phyloP scores from a whole-genome alignment of 768 basidiomycete species.

The Asterophora parasitica region DNA sequence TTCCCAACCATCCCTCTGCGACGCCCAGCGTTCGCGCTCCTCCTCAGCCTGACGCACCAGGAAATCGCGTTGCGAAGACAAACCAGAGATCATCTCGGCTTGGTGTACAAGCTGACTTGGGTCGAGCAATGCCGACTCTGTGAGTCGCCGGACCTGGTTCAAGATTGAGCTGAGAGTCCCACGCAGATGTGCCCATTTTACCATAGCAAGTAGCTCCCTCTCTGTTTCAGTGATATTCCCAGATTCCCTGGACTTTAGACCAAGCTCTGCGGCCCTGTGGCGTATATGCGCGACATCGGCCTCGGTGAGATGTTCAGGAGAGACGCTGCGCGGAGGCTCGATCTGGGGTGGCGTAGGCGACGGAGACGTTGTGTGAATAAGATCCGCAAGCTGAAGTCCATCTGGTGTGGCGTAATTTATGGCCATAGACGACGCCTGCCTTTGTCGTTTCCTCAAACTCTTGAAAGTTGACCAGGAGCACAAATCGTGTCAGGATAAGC shows the following conservation, averaged over 20 bases:
- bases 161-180: neutral
- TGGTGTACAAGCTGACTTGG: slow-evolving; percentile 49
- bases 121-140: slow-evolving; percentile 31
- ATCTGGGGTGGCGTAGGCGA: slow-evolving; percentile 34
- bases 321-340: slow-evolving; percentile 11
- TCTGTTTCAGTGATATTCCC: slow-evolving; percentile 29
- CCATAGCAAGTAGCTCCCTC: slow-evolving; percentile 55
- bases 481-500: slow-evolving; percentile 21
- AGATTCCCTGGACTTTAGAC: slow-evolving; percentile 20
- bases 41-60: slow-evolving; percentile 48
- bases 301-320: slow-evolving; percentile 36
- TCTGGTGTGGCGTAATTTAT: slow-evolving; percentile 19
- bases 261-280: slow-evolving; percentile 40
- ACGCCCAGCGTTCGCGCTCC: slow-evolving; percentile 55
- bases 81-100: slow-evolving; percentile 53
- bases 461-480: neutral
- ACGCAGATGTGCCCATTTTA: slow-evolving; percentile 19
- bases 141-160: slow-evolving; percentile 44
- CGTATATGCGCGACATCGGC: slow-evolving; percentile 48
- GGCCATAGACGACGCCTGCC: slow-evolving; percentile 13
- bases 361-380: slow-evolving; percentile 50
- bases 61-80: slow-evolving; percentile 56
- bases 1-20: slow-evolving; percentile 61
- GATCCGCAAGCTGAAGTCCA: slow-evolving; percentile 49
- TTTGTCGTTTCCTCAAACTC: slow-evolving; percentile 5